Evolutionary conservation across 768 basidiomycete species (phyloP).

Genomic region (Hypholoma fasciculare): DNA sequence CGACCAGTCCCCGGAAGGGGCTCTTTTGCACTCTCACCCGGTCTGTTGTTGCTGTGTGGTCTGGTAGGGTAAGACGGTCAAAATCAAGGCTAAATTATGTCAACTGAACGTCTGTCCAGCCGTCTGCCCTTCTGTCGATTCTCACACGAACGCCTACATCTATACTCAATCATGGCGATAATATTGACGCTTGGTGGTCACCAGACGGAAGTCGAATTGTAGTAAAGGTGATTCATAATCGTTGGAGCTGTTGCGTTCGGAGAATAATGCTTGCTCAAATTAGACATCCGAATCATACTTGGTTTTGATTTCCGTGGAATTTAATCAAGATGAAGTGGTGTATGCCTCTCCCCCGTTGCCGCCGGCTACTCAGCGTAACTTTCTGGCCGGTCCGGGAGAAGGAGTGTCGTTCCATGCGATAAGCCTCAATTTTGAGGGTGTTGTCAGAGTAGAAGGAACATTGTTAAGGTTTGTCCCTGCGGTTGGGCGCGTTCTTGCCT

Average conservation of each 20-base stretch:
- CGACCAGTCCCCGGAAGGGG: constrained; percentile 71
- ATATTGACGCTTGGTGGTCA: constrained; percentile 75
- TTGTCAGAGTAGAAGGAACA: constrained; percentile 74
- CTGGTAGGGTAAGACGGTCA: constrained; percentile 55
- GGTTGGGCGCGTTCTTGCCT: neutral
- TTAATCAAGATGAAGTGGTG: constrained; percentile 51
- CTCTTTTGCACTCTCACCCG: constrained; percentile 77
- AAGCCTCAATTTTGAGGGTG: constrained; percentile 75
- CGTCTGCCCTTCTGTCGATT: constrained; percentile 68
- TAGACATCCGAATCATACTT: constrained; percentile 84
- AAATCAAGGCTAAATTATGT: neutral
- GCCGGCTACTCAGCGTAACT: constrained; percentile 60
- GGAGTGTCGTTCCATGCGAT: constrained; percentile 68
- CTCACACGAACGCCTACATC: constrained; percentile 78
- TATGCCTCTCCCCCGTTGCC: constrained; percentile 57
- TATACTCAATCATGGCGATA: constrained; percentile 82
- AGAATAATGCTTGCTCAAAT: neutral
- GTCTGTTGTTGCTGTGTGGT: constrained; percentile 76
- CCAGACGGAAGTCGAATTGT: constrained; percentile 79
- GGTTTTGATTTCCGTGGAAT: constrained; percentile 69
- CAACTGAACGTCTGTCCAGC: constrained; percentile 40
- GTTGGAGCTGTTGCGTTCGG: neutral
- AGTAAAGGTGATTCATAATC: constrained; percentile 59
- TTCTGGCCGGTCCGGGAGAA: constrained; percentile 82
- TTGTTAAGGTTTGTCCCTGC: constrained; percentile 57